Conservation (phyloP, 2,329 filamentous ascomycete species). For the Pleomassaria siparia region DNA sequence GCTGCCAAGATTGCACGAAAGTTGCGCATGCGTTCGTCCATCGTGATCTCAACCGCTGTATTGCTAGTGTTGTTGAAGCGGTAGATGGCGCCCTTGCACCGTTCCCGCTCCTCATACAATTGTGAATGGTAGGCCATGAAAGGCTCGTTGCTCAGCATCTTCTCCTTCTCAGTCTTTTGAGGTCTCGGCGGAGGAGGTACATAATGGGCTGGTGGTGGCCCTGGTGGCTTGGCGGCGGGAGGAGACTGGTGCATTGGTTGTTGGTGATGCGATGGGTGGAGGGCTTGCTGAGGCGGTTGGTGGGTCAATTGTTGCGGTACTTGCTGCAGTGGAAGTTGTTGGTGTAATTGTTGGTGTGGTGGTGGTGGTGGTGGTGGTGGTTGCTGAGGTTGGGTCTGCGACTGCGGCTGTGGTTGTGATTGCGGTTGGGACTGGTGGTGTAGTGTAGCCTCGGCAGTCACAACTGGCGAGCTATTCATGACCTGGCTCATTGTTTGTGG, state of each 20-base stretch:
- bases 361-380: slow-evolving; percentile 6
- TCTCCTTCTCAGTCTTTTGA: slow-evolving; percentile 74
- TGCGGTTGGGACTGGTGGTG: slow-evolving; percentile 27
- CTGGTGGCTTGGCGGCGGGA: slow-evolving; percentile 18
- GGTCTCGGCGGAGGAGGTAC: slow-evolving; percentile 17
- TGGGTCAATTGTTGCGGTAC: not conserved
- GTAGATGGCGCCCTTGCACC: slow-evolving; percentile 79
- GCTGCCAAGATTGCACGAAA: slow-evolving; percentile 74
- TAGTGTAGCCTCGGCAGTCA: slow-evolving; percentile 46
- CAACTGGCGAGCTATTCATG: slow-evolving; percentile 21
- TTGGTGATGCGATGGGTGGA: slow-evolving; percentile 17
- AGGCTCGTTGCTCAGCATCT: slow-evolving; percentile 80
- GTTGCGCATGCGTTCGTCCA: slow-evolving; percentile 66
- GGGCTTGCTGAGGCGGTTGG: not conserved
- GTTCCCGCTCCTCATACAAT: slow-evolving; percentile 79
- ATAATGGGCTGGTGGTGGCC: slow-evolving; percentile 27
- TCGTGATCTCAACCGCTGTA: slow-evolving; percentile 66
- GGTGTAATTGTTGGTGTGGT: not conserved
- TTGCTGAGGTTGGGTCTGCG: slow-evolving; percentile 11
- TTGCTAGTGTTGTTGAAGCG: slow-evolving; percentile 84
- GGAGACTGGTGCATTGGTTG: slow-evolving; percentile 11
- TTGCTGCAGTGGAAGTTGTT: not conserved
- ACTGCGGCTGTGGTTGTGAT: slow-evolving; percentile 3
- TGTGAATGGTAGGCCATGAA: slow-evolving; percentile 79
- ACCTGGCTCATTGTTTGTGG: slow-evolving; percentile 32